Percentiles rank a stretch among this genome's conserved stretches.
phyloP scores from a whole-genome alignment of 768 basidiomycete genomes.

The Boletus eberwhitei region DNA sequence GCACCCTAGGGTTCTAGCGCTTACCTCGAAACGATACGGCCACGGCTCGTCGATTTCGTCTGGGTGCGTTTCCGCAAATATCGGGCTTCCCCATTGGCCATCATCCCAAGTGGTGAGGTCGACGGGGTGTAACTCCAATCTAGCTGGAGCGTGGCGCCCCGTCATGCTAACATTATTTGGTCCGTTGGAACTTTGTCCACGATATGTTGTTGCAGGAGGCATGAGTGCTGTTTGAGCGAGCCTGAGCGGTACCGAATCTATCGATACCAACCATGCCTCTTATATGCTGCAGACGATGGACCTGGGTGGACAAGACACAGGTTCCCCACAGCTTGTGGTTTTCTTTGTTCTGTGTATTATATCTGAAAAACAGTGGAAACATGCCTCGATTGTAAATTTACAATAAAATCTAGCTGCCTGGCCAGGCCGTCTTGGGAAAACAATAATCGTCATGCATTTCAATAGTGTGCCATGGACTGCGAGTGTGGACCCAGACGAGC shows the following conservation, averaged over 20 bases:
- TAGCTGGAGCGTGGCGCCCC: background rate
- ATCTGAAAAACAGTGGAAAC: constrained; percentile 5
- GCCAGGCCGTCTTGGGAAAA: background rate
- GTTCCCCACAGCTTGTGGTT: constrained; percentile 12
- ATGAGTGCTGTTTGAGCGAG: background rate
- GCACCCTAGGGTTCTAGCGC: background rate
- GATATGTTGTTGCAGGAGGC: background rate
- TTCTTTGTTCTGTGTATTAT: constrained; percentile 16
- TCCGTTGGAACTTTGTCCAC: background rate
- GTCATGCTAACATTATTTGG: background rate
- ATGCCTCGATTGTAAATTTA: constrained; percentile 10
- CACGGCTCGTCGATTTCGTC: constrained; percentile 48
- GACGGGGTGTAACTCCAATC: constrained; percentile 16
- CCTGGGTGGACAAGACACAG: constrained; percentile 12
- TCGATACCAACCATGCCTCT: constrained; percentile 1
- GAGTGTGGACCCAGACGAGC: background rate
- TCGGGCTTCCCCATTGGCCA: constrained; percentile 13
- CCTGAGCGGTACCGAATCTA: background rate
- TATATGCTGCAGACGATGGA: constrained; percentile 11
- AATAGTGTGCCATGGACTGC: background rate
- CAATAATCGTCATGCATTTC: background rate
- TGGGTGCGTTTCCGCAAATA: constrained; percentile 30
- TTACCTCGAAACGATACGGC: constrained; percentile 49
- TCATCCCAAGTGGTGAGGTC: constrained; percentile 29
- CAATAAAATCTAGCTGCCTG: constrained; percentile 1